phyloP scores from a whole-genome alignment of 179 eudicot species.

The Amaranthus tricolor region DNA sequence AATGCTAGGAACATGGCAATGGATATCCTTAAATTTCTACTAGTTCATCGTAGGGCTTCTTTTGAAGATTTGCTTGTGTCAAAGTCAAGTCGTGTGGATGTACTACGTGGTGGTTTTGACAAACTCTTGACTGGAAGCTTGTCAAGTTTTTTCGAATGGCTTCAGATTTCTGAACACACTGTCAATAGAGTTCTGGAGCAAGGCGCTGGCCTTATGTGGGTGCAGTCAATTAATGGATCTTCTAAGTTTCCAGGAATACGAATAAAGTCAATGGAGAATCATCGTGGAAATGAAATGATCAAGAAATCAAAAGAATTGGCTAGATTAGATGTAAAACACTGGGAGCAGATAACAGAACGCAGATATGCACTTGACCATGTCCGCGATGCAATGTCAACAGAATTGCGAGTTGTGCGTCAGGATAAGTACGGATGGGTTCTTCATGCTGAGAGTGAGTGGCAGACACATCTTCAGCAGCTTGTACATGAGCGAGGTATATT shows the following conservation, averaged over 20 bases:
- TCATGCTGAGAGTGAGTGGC: conserved; percentile 99
- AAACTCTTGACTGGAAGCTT: conserved; percentile 75
- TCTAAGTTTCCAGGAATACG: conserved; percentile 92
- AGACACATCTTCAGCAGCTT: conserved; percentile 92
- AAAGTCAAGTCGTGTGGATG: conserved; percentile 70
- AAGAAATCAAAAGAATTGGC: conserved; percentile 71
- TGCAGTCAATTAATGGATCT: conserved; percentile 82
- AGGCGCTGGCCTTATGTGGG: conserved; percentile 96
- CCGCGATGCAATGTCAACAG: conserved; percentile 90
- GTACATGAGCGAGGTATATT: conserved; percentile 95
- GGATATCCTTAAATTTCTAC: conserved; percentile 77
- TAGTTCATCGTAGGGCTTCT: conserved; percentile 87
- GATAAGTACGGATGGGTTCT: conserved; percentile 99
- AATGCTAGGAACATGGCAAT: conserved; percentile 64
- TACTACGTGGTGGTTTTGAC: conserved; percentile 93
- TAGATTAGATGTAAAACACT: conserved; percentile 60
- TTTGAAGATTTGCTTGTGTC: conserved; percentile 94
- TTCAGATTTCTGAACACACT: conserved; percentile 61
- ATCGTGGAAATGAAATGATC: conserved; percentile 78
- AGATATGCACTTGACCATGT: conserved; percentile 85
- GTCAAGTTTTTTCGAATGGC: conserved; percentile 78
- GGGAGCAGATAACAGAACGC: conserved; percentile 90
- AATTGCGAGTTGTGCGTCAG: conserved; percentile 92
- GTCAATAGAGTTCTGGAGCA: conserved; percentile 86
- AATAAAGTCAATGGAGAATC: conserved; percentile 90